Percentiles rank a stretch among this genome's conserved stretches.
These are phyloP conservation scores for Erodium trifolium DNA, from an alignment of 441 rosid species.

Conservation along the genomic window DNA sequence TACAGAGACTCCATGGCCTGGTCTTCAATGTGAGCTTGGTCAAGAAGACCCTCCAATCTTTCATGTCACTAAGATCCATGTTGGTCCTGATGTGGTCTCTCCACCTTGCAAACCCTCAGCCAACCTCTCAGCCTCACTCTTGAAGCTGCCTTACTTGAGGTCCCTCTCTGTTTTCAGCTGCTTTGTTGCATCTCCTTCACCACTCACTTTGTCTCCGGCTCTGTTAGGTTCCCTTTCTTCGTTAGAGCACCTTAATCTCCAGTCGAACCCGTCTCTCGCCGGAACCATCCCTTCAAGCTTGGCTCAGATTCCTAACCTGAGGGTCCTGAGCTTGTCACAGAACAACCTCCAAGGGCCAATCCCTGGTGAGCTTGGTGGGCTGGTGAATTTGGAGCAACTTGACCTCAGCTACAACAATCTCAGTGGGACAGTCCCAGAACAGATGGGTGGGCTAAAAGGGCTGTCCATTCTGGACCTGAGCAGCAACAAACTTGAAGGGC, in stretches of 20 bases:
- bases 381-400: slow-evolving; percentile 31
- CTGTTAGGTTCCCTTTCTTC: slow-evolving; percentile 28
- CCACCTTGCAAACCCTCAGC: slow-evolving; percentile 41
- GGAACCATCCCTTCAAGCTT: slow-evolving; percentile 35
- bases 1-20: slow-evolving; percentile 46
- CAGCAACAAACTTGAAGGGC: slow-evolving; percentile 30
- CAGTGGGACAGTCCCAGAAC: slow-evolving; percentile 34
- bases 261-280: slow-evolving; percentile 32
- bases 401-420: slow-evolving; percentile 40
- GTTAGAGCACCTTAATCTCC: slow-evolving; percentile 32
- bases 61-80: slow-evolving; percentile 36
- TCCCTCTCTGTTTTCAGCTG: slow-evolving; percentile 37
- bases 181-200: slow-evolving; percentile 22
- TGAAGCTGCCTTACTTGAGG: slow-evolving; percentile 35
- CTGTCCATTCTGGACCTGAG: slow-evolving; percentile 36
- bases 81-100: slow-evolving; percentile 33
- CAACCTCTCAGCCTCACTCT: slow-evolving; percentile 29
- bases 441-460: slow-evolving; percentile 26
- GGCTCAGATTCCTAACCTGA: slow-evolving; percentile 21
- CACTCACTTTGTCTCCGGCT: slow-evolving; percentile 22
- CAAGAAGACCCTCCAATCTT: slow-evolving; percentile 23
- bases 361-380: slow-evolving; percentile 26
- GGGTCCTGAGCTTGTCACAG: slow-evolving; percentile 31
- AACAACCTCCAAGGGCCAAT: slow-evolving; percentile 32
- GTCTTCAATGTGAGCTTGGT: slow-evolving; percentile 36